A percentile compares a stretch with the other conserved stretches of the same genome.
phyloP scores from a whole-genome alignment of 2,329 filamentous ascomycete species.

The Ceratocystis cacaofunesta region DNA sequence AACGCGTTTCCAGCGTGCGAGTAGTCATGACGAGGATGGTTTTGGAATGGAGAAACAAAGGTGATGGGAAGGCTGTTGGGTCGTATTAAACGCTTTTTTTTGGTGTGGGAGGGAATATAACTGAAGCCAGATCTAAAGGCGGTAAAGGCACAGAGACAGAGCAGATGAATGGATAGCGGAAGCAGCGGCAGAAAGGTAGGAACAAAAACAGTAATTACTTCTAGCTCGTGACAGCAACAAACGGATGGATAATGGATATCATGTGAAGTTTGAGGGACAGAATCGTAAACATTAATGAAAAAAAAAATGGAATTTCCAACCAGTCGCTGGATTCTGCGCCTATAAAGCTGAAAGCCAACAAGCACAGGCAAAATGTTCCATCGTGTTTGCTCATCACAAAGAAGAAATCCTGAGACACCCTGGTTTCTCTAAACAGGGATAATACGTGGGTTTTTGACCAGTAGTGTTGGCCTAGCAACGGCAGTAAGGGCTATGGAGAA shows the following conservation, averaged over 20 bases:
- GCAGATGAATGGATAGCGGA: not conserved
- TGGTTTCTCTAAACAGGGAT: slow-evolving; percentile 3
- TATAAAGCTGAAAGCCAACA: not conserved
- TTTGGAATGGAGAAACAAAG: not conserved
- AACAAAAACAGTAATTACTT: not conserved
- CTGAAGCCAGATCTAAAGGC: slow-evolving; percentile 1
- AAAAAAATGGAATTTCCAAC: not conserved
- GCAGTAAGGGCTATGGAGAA: not conserved
- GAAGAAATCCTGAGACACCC: not conserved
- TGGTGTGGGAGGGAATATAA: not conserved
- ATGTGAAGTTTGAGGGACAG: not conserved
- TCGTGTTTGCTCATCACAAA: not conserved
- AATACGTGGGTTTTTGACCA: slow-evolving; percentile 10
- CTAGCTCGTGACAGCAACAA: not conserved
- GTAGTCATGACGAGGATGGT: slow-evolving; percentile 42
- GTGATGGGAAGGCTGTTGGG: not conserved
- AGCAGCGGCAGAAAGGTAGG: not conserved
- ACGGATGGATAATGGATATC: not conserved
- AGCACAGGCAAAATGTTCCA: not conserved
- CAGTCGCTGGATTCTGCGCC: not conserved
- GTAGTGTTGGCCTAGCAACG: slow-evolving; percentile 14
- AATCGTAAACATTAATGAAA: not conserved
- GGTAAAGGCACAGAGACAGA: not conserved
- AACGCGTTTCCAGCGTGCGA: slow-evolving; percentile 66
- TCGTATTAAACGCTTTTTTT: not conserved